Conservation (phyloP, 169 alveolate genomes). For the Plasmodium blacklocki region DNA sequence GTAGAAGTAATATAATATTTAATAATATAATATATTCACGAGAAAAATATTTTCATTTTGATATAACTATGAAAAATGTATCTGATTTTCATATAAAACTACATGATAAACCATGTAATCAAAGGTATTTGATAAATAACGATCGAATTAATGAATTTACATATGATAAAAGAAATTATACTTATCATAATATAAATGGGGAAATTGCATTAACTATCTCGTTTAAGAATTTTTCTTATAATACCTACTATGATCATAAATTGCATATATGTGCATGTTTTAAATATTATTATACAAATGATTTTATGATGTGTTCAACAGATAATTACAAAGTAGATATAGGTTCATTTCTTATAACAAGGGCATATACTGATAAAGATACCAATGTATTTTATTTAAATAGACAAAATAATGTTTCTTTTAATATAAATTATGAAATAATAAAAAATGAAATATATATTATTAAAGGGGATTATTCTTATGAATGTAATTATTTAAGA, state of each 20-base stretch:
- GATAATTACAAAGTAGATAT: neutral
- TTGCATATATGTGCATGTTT: constrained; percentile 66
- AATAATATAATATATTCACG: constrained; percentile 29
- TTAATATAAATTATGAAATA: neutral
- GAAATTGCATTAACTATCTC: constrained; percentile 56
- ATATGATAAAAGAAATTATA: constrained; percentile 9
- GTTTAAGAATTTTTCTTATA: neutral
- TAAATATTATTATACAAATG: constrained; percentile 7
- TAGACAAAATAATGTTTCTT: neutral
- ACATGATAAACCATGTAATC: neutral
- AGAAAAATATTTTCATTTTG: neutral
- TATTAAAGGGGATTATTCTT: constrained; percentile 16
- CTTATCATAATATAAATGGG: constrained; percentile 37
- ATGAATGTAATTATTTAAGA: constrained; percentile 25
- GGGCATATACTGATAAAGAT: neutral
- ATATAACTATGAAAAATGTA: constrained; percentile 67
- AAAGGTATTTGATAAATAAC: neutral
- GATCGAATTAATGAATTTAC: neutral
- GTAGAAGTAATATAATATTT: neutral
- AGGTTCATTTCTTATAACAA: neutral
- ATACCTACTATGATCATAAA: neutral
- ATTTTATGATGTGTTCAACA: neutral
- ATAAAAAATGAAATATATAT: constrained; percentile 24
- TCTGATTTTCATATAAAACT: constrained; percentile 62
- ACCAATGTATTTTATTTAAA: constrained; percentile 16